A percentile compares a stretch with the other conserved stretches of the same genome.
phyloP scores from a whole-genome alignment of 2,329 filamentous ascomycete species.

The Claviceps purpurea region DNA sequence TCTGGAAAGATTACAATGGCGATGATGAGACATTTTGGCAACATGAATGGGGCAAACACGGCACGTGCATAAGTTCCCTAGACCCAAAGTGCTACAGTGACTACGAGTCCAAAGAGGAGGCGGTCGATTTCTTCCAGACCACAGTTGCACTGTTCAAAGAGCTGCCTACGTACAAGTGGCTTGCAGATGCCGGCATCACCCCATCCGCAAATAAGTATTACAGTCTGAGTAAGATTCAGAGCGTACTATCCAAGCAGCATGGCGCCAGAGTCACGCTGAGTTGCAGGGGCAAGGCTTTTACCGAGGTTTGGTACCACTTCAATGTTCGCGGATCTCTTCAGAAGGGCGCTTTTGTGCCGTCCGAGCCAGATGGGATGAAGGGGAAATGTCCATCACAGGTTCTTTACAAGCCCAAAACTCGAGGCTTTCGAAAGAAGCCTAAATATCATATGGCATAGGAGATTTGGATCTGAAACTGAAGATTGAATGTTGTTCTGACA shows the following conservation, averaged over 20 bases:
- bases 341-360: conserved; percentile 44
- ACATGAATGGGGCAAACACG: conserved; percentile 66
- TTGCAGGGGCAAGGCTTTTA: conserved; percentile 34
- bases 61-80: conserved; percentile 56
- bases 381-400: conserved; percentile 53
- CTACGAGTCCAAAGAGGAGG: conserved; percentile 49
- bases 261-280: conserved; percentile 44
- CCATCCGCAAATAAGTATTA: conserved; percentile 44
- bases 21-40: conserved; percentile 55
- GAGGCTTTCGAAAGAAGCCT: background rate
- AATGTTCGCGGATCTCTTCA: conserved; percentile 44
- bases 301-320: conserved; percentile 52
- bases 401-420: conserved; percentile 35
- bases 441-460: no score
- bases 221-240: conserved; percentile 42
- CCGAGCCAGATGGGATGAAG: conserved; percentile 39
- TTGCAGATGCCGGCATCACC: conserved; percentile 46
- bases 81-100: conserved; percentile 50
- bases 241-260: conserved; percentile 37
- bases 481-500: no score
- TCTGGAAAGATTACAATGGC: conserved; percentile 58
- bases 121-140: conserved; percentile 54
- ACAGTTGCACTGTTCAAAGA: conserved; percentile 52
- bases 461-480: no score
- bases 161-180: conserved; percentile 51